Evolutionary conservation across 2,329 filamentous ascomycete genomes (phyloP).

Genomic region (Grosmannia huntii): DNA sequence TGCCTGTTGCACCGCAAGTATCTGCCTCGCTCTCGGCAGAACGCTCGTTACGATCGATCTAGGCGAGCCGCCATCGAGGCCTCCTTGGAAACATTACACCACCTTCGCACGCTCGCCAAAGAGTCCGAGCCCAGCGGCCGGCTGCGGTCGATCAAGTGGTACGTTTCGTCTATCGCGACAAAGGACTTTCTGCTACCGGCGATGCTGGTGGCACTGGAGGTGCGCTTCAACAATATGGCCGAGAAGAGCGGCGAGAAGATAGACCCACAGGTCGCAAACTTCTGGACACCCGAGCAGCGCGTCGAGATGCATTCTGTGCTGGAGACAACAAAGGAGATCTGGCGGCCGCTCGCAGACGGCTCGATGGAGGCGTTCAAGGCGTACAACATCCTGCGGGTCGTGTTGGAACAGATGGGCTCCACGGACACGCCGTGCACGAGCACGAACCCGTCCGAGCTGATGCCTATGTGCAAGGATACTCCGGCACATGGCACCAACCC

Average conservation of each 20-base stretch:
- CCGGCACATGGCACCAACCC: not conserved
- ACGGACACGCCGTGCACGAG: not conserved
- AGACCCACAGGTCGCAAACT: slow-evolving; percentile 31
- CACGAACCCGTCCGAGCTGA: not conserved
- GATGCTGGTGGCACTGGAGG: slow-evolving; percentile 71
- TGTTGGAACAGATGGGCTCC: slow-evolving; percentile 62
- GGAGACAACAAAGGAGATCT: slow-evolving; percentile 62
- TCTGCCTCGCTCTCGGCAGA: slow-evolving; percentile 62
- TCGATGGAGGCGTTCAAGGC: slow-evolving; percentile 90
- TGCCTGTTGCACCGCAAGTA: slow-evolving; percentile 85
- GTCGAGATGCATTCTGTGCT: slow-evolving; percentile 66
- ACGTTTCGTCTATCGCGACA: slow-evolving; percentile 64
- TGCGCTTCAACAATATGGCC: slow-evolving; percentile 54
- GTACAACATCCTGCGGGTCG: slow-evolving; percentile 64
- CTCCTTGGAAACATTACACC: slow-evolving; percentile 66
- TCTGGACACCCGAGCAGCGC: slow-evolving; percentile 48
- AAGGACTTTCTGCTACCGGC: slow-evolving; percentile 79
- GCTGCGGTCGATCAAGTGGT: slow-evolving; percentile 62
- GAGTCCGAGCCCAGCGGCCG: slow-evolving; percentile 63
- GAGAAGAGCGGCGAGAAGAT: slow-evolving; percentile 26
- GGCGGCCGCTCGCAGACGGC: slow-evolving; percentile 62
- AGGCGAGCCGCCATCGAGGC: slow-evolving; percentile 76
- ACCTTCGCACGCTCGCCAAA: slow-evolving; percentile 61
- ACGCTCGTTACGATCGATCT: slow-evolving; percentile 72
- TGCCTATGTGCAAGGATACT: not conserved